Conservation (phyloP, 108 stramenopile genomes). For the Cyclotella baltica region DNA sequence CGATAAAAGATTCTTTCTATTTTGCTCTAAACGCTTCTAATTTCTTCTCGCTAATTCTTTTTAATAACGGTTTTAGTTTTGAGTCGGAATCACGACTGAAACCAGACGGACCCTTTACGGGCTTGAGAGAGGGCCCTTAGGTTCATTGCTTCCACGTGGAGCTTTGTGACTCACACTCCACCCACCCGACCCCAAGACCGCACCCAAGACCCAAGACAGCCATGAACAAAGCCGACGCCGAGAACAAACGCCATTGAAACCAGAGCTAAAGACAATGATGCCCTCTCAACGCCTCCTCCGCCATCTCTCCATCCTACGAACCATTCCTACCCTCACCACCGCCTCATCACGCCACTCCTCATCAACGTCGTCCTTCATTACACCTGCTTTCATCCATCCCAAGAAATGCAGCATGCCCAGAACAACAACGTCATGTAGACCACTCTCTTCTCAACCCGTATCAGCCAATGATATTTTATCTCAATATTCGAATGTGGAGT, state of each 20-base stretch:
- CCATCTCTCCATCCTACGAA: conserved; percentile 29
- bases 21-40: too few species aligned
- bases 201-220: not conserved
- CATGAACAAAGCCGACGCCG: not conserved
- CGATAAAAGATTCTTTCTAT: too few species aligned
- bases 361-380: conserved; percentile 1
- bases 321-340: conserved; percentile 27
- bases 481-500: not conserved
- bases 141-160: conserved; percentile 4
- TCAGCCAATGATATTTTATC: conserved; percentile 7
- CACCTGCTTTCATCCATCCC: conserved; percentile 14
- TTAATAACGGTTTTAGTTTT: too few species aligned
- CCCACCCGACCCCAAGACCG: not conserved
- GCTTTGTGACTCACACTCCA: not conserved
- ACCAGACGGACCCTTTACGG: too few species aligned
- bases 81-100: too few species aligned
- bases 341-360: conserved; percentile 16
- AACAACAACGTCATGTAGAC: not conserved
- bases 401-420: not conserved
- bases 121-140: too few species aligned
- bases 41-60: too few species aligned
- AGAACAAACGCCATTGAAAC: not conserved
- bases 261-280: not conserved
- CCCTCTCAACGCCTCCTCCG: conserved; percentile 8
- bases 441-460: not conserved